A percentile compares a stretch with the other conserved stretches of the same genome.
Conservation (phyloP, 768 basidiomycete species). For the Exidia glandulosa region DNA sequence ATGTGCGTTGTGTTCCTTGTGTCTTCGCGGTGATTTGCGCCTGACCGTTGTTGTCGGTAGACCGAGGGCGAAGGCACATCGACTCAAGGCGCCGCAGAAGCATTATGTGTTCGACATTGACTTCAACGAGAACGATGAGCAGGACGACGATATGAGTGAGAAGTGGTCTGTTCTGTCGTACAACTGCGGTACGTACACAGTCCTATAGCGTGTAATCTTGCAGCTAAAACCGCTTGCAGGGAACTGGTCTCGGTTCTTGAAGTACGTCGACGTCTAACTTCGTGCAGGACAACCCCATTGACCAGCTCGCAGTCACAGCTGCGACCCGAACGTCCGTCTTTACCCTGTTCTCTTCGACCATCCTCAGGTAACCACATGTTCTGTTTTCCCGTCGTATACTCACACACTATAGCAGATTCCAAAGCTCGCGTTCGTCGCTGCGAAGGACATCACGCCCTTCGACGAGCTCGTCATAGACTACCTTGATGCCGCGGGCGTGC, state of each 20-base stretch:
- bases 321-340: constrained; percentile 45
- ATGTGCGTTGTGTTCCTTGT: constrained; percentile 1
- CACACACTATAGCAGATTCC: constrained; percentile 32
- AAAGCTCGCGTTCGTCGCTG: constrained; percentile 50
- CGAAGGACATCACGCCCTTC: constrained; percentile 32
- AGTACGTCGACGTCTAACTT: too few species aligned
- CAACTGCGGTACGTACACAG: constrained; percentile 30
- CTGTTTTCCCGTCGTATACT: constrained; percentile 20
- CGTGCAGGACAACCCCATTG: too few species aligned
- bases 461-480: constrained; percentile 60
- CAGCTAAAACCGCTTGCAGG: constrained; percentile 26
- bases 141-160: constrained; percentile 20
- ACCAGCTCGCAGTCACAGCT: too few species aligned
- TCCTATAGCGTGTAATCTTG: not conserved
- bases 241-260: constrained; percentile 69
- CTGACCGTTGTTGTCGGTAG: constrained; percentile 20
- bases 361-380: constrained; percentile 29
- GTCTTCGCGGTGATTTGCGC: not conserved
- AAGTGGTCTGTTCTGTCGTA: constrained; percentile 48
- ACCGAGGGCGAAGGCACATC: constrained; percentile 30
- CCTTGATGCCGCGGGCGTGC: not conserved
- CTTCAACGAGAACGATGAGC: constrained; percentile 32
- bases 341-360: constrained; percentile 50
- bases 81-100: constrained; percentile 24
- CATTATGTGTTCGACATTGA: constrained; percentile 58